Evolutionary conservation across 1,284 basidiomycete genomes (phyloP).

Genomic region (Quambalaria eucalypti): DNA sequence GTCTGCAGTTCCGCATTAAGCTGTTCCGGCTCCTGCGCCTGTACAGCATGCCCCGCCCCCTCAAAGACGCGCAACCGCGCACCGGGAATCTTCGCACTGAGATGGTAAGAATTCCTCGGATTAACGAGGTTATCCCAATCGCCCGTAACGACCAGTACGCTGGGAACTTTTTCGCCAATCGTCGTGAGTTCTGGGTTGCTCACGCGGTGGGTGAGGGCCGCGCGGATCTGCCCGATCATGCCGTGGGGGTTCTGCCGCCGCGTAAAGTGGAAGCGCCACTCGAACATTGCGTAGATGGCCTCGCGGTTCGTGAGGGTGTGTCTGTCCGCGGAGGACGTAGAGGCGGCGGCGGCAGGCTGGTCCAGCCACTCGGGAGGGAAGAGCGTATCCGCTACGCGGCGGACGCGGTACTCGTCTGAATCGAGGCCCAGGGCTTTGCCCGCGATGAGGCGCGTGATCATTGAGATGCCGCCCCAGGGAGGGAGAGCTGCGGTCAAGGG

Average conservation of each 20-base stretch:
- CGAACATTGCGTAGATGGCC: no score
- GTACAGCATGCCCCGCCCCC: conserved; percentile 59
- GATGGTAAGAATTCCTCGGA: conserved; percentile 54
- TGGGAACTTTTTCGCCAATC: conserved; percentile 57
- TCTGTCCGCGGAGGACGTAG: conserved; percentile 46
- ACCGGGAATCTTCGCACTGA: conserved; percentile 60
- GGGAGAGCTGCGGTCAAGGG: conserved; percentile 5
- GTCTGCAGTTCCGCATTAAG: not conserved
- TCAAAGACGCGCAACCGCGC: conserved; percentile 62
- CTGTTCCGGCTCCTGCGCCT: conserved; percentile 1
- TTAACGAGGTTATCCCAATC: conserved; percentile 63
- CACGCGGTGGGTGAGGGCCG: conserved; percentile 63
- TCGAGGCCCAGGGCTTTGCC: conserved; percentile 54
- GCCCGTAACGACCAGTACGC: conserved; percentile 62
- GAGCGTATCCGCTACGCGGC: conserved; percentile 58
- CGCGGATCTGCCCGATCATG: conserved; percentile 64
- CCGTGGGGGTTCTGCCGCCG: conserved; percentile 60
- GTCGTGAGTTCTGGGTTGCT: conserved; percentile 53
- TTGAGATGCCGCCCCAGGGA: conserved; percentile 37
- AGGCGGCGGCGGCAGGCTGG: not conserved
- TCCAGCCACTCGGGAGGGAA: conserved; percentile 57
- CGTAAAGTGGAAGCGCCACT: conserved; percentile 55
- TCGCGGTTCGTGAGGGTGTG: no score
- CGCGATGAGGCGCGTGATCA: conserved; percentile 44
- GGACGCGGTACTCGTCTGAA: conserved; percentile 53